Evolutionary conservation across 805 yeast genomes (phyloP).

Genomic region (Candida ovalis): DNA sequence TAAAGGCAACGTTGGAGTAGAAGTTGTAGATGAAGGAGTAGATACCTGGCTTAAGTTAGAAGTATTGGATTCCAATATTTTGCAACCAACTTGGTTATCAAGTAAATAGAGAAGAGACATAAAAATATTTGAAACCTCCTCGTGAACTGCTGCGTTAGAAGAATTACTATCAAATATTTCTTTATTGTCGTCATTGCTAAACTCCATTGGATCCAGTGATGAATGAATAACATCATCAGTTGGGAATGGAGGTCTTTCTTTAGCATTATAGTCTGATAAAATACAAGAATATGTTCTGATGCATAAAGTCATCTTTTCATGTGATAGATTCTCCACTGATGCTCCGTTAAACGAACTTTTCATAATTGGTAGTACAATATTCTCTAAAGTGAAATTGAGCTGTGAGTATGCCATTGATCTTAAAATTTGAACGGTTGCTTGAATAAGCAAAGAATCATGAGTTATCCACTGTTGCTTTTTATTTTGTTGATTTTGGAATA

Average conservation of each 20-base stretch:
- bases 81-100: constrained; percentile 55
- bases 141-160: constrained; percentile 55
- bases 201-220: constrained; percentile 32
- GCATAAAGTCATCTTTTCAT: constrained; percentile 69
- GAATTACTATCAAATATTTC: constrained; percentile 42
- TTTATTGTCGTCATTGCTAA: constrained; percentile 29
- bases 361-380: constrained; percentile 67
- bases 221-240: constrained; percentile 42
- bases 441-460: constrained; percentile 56
- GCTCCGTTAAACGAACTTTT: constrained; percentile 55
- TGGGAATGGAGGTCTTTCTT: constrained; percentile 73
- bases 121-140: constrained; percentile 62
- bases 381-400: constrained; percentile 75
- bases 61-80: constrained; percentile 17
- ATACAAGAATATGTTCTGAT: constrained; percentile 70
- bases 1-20: constrained; percentile 29
- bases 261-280: constrained; percentile 54
- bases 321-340: constrained; percentile 55
- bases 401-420: constrained; percentile 77
- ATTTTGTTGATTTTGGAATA: constrained; percentile 42
- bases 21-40: constrained; percentile 15
- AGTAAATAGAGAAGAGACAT: constrained; percentile 52
- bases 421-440: constrained; percentile 68
- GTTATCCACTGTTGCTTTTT: constrained; percentile 76
- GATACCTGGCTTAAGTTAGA: constrained; percentile 16